Percentiles rank a stretch among this genome's conserved stretches.
Evolutionary conservation across 2,329 filamentous ascomycete genomes (phyloP).

Genomic region (Mycosphaerella arachidis): DNA sequence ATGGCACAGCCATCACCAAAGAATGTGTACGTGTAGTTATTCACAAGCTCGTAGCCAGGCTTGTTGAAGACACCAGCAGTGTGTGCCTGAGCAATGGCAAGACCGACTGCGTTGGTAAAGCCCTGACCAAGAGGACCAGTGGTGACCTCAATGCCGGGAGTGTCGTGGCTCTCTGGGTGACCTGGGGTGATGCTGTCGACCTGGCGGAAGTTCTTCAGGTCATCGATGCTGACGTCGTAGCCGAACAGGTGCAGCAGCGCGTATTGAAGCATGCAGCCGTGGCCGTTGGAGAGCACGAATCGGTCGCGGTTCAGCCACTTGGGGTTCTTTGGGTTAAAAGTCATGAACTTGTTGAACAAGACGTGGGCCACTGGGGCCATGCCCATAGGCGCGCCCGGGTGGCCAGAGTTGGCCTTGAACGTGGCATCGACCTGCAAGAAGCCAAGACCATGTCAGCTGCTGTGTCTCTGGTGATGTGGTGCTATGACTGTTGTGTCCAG

Average conservation of each 20-base stretch:
- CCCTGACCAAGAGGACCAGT: slow-evolving; percentile 97
- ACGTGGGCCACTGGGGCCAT: slow-evolving; percentile 95
- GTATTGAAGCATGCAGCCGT: slow-evolving; percentile 99
- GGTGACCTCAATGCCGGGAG: slow-evolving; percentile 94
- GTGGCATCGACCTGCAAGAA: slow-evolving; percentile 85
- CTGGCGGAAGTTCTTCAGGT: slow-evolving; percentile 90
- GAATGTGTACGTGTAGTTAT: slow-evolving; percentile 97
- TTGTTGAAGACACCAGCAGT: slow-evolving; percentile 93
- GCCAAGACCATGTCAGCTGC: slow-evolving; percentile 4
- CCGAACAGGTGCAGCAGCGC: slow-evolving; percentile 94
- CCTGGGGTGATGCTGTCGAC: slow-evolving; percentile 82
- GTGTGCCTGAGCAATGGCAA: slow-evolving; percentile 94
- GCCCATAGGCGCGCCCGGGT: slow-evolving; percentile 97
- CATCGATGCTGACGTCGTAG: slow-evolving; percentile 79
- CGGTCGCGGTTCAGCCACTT: slow-evolving; percentile 95
- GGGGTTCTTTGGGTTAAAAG: slow-evolving; percentile 99
- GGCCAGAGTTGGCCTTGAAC: slow-evolving; percentile 90
- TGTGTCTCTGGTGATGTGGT: neutral
- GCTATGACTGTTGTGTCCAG: slow-evolving; percentile 25
- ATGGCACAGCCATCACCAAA: slow-evolving; percentile 97
- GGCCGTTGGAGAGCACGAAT: slow-evolving; percentile 98
- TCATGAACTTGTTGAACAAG: slow-evolving; percentile 98
- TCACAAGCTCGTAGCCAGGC: slow-evolving; percentile 81
- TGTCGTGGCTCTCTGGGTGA: slow-evolving; percentile 95
- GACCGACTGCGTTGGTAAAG: slow-evolving; percentile 94